These are phyloP conservation scores for Rhizophlyctis rosea DNA, from an alignment of 192 early-diverging fungal genomes.

Conservation along the genomic window DNA sequence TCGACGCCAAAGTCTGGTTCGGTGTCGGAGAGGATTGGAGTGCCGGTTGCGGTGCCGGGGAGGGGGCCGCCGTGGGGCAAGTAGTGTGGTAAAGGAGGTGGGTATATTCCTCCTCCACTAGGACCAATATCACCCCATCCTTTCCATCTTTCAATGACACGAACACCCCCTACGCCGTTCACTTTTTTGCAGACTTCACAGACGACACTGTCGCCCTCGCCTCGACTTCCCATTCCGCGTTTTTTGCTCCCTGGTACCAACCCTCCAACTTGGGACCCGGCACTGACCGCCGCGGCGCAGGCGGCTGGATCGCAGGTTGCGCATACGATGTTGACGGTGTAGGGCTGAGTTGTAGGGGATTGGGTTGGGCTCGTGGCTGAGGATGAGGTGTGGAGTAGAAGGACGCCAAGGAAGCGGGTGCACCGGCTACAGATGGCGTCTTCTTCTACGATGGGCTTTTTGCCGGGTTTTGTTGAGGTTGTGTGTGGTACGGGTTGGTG, in stretches of 20 bases:
- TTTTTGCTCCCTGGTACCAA: slow-evolving; percentile 20
- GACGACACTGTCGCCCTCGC: slow-evolving; percentile 7
- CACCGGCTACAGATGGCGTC: slow-evolving; percentile 15
- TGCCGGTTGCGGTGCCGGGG: too few relatives aligned
- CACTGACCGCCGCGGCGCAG: background rate
- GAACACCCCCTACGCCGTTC: slow-evolving; percentile 10
- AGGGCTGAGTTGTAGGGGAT: background rate
- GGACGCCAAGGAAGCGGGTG: slow-evolving; percentile 5
- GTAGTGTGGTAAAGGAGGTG: too few relatives aligned
- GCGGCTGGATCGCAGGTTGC: background rate
- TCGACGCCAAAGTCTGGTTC: slow-evolving; percentile 38
- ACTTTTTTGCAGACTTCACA: slow-evolving; percentile 23
- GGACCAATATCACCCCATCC: background rate
- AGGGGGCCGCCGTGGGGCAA: too few relatives aligned
- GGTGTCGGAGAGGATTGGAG: too few relatives aligned
- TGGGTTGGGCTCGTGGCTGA: too few relatives aligned
- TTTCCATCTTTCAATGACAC: background rate
- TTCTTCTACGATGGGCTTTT: slow-evolving; percentile 17
- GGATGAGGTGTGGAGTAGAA: slow-evolving; percentile 21
- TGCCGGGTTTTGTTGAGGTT: background rate
- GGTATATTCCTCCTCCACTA: too few relatives aligned
- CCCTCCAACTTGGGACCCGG: background rate
- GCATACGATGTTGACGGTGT: slow-evolving; percentile 18
- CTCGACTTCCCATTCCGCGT: background rate
- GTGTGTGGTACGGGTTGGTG: background rate